Base-by-base conservation (phyloP, 345 rosid genomes). In the Melastoma malabathricum region DNA sequence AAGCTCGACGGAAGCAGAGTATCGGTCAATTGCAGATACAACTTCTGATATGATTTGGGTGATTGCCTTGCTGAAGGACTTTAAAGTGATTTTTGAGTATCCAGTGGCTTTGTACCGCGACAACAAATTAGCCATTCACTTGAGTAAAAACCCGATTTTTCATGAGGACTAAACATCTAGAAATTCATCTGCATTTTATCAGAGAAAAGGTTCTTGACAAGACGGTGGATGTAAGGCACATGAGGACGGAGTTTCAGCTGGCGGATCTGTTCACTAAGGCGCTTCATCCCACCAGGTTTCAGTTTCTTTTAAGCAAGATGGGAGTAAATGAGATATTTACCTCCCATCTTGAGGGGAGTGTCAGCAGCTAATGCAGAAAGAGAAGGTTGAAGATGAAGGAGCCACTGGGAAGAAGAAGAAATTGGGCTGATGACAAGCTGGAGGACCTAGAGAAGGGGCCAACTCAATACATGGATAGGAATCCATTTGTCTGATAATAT, bases 291-390 rank as follows among this genome's bases (percentile, higher is more conserved):
- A 44, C 39, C 27, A 19, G 48, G 12, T 31, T 31, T 9, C 38
- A 31, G 7, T 31, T 31, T 6, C 38, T 31, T 31, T 7, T 31
- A 5, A 31, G 19, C 12, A 49, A 49, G 39, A 14, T 49, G 18
- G 13, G 52, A n/a, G 3, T 54, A 14, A 14, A 0, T 10, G 9
- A 54, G 6, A 41, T 44, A 3, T n/a, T 19, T 25, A 25, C 38
- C 5, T 44, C 52, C 22, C 50, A 58, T 23, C 61, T 48, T 4
- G 6, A 15, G 25, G 47, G 43, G 48, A 48, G 46, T 22, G 25
- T 22, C 25, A 22, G 25, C 25, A 22, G 25, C 25, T 4, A 22
- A 22, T 22, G 4, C 25, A 22, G 25, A 22, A 22, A 2, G 2
- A 22, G 2, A 22, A 22, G 25, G 4, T 1, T 22, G 25, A 22